Conservation (phyloP, 2,329 filamentous ascomycete genomes). For the Aspergillus neotritici region DNA sequence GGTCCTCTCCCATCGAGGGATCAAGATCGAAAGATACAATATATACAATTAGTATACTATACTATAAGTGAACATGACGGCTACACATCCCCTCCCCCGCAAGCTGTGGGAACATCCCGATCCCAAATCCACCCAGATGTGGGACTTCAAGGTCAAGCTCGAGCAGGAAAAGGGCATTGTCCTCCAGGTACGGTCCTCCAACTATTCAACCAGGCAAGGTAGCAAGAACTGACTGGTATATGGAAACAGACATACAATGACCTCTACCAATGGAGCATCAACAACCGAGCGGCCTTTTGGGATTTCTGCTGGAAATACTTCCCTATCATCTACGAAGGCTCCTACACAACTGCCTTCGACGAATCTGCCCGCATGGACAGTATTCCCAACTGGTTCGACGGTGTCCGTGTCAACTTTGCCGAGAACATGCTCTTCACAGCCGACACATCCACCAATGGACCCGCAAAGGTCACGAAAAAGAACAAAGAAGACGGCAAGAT, state of each 20-base stretch:
- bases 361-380: constrained; percentile 63
- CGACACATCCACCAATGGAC: constrained; percentile 27
- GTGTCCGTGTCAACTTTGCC: constrained; percentile 68
- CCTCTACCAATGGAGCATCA: constrained; percentile 64
- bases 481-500: constrained; percentile 67
- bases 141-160: constrained; percentile 59
- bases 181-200: constrained; percentile 49
- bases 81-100: constrained; percentile 36
- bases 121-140: constrained; percentile 59
- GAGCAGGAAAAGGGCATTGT: constrained; percentile 54
- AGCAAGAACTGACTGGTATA: too few relatives aligned
- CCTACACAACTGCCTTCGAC: constrained; percentile 59
- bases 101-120: constrained; percentile 65
- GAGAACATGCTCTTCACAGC: constrained; percentile 70
- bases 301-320: constrained; percentile 56
- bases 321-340: constrained; percentile 59
- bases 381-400: constrained; percentile 72
- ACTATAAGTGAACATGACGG: constrained; percentile 8
- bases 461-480: constrained; percentile 44
- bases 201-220: neutral
- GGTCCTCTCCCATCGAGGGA: neutral
- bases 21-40: neutral
- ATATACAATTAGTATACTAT: neutral
- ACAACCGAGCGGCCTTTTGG: constrained; percentile 60
- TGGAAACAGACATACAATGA: constrained; percentile 48